Evolutionary conservation across 768 basidiomycete genomes (phyloP), one percentile per base, ranked within the genome.

Genomic region (Harrya chromipes): DNA sequence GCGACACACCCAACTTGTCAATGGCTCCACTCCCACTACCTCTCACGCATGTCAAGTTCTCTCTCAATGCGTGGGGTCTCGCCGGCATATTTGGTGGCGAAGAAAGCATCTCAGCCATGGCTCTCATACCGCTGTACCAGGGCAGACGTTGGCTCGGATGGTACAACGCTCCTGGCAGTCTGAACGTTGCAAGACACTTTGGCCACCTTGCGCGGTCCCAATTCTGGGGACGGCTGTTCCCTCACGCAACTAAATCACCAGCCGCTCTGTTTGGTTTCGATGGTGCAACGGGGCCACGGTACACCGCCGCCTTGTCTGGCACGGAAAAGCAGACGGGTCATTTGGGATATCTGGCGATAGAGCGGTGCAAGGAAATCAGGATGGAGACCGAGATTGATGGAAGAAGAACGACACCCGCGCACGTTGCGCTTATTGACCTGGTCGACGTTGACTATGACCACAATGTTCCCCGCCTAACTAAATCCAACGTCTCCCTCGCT

Each of bases 31-130:
- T 61, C 33, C 9, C n/a, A 10, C 39, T 42, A 19, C 53, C 60
- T 35, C 26, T 55, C 20, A 13, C 47, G 0, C 4, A 47, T 21
- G 11, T n/a, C 51, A 48, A 44, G 13, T 65, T 65, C 40, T 40
- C 46, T 6, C 62, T 68, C 50, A 62, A 68, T 11, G 49, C 57
- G 3, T 62, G 59, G 37, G 69, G 63, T 3, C 54, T 70, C n/a
- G 70, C 61, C 34, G 68, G 70, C 10, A 64, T 70, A 54, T 62
- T 70, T 23, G 70, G 70, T 9, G 69, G 68, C 10, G 63, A 66
- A 37, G 66, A 71, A 43, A 65, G 59, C 6, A 58, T 70, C 20
- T 55, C 66, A 0, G 59, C 70, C 9, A 62, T 69, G 49, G 41
- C 53, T n/a, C 54, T 59, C 24, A 62, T 70, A 8, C 70, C 64